Percentiles rank a stretch among this genome's conserved stretches.
These are phyloP conservation scores for Picochlorum sp. DNA, from an alignment of 139 green algal species.

Conservation along the genomic window DNA sequence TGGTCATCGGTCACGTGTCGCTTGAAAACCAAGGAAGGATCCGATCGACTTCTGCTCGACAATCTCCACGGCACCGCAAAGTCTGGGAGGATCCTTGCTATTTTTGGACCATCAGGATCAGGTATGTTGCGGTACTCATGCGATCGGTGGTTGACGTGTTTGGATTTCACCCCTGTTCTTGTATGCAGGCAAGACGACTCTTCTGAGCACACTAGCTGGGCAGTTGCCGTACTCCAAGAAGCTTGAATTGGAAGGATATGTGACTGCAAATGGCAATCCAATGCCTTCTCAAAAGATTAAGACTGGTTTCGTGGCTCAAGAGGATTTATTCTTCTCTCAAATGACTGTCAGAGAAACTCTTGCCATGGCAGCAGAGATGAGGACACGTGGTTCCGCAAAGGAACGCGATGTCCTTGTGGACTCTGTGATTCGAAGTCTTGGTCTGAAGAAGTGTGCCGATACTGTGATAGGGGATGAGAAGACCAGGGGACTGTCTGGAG, in stretches of 20 bases:
- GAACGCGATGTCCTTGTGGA: conserved; percentile 43
- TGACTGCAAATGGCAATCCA: conserved; percentile 39
- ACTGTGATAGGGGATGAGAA: conserved; percentile 59
- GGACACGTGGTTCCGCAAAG: conserved; percentile 18
- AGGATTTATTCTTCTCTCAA: conserved; percentile 85
- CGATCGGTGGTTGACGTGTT: neutral
- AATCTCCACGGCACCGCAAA: conserved; percentile 13
- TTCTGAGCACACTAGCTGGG: conserved; percentile 62
- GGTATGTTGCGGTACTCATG: neutral
- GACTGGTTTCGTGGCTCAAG: conserved; percentile 79
- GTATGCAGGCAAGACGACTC: conserved; percentile 61
- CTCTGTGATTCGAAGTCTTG: conserved; percentile 57
- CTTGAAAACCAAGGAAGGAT: conserved; percentile 20
- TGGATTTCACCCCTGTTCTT: neutral
- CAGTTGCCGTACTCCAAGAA: conserved; percentile 45
- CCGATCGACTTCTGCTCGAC: conserved; percentile 16
- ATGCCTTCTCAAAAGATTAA: neutral
- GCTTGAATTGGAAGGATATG: conserved; percentile 20
- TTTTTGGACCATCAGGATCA: conserved; percentile 36
- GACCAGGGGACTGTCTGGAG: conserved; percentile 50
- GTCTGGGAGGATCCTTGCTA: conserved; percentile 33
- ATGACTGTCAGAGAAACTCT: conserved; percentile 61
- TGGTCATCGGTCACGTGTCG: conserved; percentile 24
- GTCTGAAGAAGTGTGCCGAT: conserved; percentile 56
- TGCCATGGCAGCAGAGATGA: conserved; percentile 61